Base-by-base conservation (phyloP, 768 basidiomycete genomes). In the Auricularia heimuer region DNA sequence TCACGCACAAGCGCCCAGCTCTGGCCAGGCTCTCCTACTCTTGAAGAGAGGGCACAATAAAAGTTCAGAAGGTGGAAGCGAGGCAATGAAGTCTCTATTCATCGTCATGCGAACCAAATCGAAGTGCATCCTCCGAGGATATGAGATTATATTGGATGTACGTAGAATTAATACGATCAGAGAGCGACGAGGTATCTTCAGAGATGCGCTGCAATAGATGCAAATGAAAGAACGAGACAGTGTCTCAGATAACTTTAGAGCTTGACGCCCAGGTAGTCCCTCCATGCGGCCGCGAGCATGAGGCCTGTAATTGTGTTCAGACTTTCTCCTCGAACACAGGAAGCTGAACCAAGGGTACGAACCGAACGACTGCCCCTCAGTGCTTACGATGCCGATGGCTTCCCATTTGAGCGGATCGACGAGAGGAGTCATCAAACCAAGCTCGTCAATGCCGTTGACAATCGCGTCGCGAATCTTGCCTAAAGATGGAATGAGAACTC, bases 371-470 rank as follows among this genome's bases (percentile, higher is more conserved):
- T 60, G 56, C 8, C 56, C 56, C 56, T 60, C 56, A 8, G 56
- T 60, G 56, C 56, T 60, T 12, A 60, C 24, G 24, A 60, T 29
- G 10, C 74, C 77, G 39, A 71, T 70, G 7, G 67, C 64, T 60
- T 63, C 63, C 70, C 76, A 79, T 47, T 68, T 67, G 24, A 75
- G 67, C 1, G 79, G 78, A 65, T 80, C 71, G 37, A 77, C 76
- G 7, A 77, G 72, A 18, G 76, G 73, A n/a, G 70, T 75, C 16
- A 79, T 64, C 58, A 72, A 71, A 34, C 79, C 79, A 7, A 77
- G 73, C 35, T 75, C 72, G 65, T 76, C 75, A 65, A 79, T 71
- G 42, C 72, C 67, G n/a, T 66, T 37, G 24, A 74, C 68, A 24
- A 75, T 72, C 4, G 75, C 74, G 34, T 71, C 65, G 58, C 76